Evolutionary conservation across 805 yeast species (phyloP).

Genomic region (Kodamaea neixiangensis): DNA sequence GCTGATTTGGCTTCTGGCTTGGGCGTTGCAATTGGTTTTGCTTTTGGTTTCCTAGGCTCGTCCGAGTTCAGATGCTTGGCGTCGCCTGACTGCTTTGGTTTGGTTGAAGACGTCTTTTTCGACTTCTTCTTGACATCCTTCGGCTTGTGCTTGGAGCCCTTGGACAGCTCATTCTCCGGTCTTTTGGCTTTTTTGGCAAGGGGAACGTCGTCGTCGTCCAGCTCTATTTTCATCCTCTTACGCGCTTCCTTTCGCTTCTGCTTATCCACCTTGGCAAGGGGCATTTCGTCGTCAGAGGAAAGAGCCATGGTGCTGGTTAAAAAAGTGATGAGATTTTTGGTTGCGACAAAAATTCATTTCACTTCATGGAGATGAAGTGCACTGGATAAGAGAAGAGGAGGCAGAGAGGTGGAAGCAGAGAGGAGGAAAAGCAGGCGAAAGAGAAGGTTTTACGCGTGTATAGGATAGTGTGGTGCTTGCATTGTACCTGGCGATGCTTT

Average conservation of each 20-base stretch:
- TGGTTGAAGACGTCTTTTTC: conserved; percentile 2
- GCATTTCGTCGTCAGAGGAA: conserved; percentile 14
- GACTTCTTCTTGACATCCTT: conserved; percentile 6
- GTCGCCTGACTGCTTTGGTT: not conserved
- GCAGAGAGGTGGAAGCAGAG: not conserved
- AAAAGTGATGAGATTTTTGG: not conserved
- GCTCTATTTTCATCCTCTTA: conserved; percentile 4
- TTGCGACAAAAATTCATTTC: not conserved
- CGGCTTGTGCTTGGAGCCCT: conserved; percentile 14
- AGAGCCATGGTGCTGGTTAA: conserved; percentile 10
- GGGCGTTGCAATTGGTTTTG: conserved; percentile 1
- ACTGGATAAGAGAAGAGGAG: not conserved
- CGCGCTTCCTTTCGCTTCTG: not conserved
- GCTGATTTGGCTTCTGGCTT: conserved; percentile 7
- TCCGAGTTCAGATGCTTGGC: not conserved
- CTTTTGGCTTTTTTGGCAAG: conserved; percentile 14
- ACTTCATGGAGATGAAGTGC: not conserved
- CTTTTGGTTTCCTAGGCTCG: not conserved
- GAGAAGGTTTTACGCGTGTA: too few species aligned
- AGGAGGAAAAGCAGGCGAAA: too few species aligned
- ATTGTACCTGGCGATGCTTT: too few species aligned
- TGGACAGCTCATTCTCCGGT: conserved; percentile 15
- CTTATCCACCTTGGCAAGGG: conserved; percentile 7
- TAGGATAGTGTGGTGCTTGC: too few species aligned
- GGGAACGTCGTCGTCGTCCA: conserved; percentile 20